Evolutionary conservation across 371 early-diverging fungal species (phyloP), one percentile per base, ranked within the genome.

Genomic region (Rhizopus sp.): DNA sequence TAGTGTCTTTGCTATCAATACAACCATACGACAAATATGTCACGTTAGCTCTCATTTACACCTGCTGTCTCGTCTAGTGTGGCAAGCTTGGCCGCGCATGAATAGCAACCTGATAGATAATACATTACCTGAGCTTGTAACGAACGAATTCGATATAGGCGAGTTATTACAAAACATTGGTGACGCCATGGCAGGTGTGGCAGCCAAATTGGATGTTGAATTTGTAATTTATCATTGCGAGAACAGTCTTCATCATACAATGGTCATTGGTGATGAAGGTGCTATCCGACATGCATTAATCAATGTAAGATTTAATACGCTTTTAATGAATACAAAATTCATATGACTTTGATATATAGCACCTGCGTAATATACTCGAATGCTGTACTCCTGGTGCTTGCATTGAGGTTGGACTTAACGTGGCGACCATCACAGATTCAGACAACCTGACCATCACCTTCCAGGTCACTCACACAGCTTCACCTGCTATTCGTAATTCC

Each of bases 191-290:
- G 78, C 85, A 8, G 85, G 83, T 46, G 64, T 78, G 55, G 81
- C 84, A 5, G 72, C 83, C n/a, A 67, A 75, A 17, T 65, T 79
- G 37, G 79, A 75, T 9, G 81, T 88, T 3, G 81, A 85, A 53
- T 68, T 88, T 47, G 81, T 84, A 0, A 69, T 88, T n/a, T 84
- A 80, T 55, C 84, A 85, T 54, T 62, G 73, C 0, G 84, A 85
- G 48, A 75, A 75, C 62, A 82, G 66, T 3, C 46, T 85, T 52
- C 75, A 79, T 62, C 79, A 83, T 60, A 66, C 80, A 13, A 70
- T 73, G 40, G 83, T 86, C 39, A 66, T 81, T 31, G 86, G 84
- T 3, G 81, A 85, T 60, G 83, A 82, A 59, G 80, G 73, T 13
- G 78, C 73, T 17, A 77, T 81, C 39, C 72, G 81, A 10, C 84